A percentile compares a stretch with the other conserved stretches of the same genome.
Conservation (phyloP, 768 basidiomycete species). For the Lentinula sp. region DNA sequence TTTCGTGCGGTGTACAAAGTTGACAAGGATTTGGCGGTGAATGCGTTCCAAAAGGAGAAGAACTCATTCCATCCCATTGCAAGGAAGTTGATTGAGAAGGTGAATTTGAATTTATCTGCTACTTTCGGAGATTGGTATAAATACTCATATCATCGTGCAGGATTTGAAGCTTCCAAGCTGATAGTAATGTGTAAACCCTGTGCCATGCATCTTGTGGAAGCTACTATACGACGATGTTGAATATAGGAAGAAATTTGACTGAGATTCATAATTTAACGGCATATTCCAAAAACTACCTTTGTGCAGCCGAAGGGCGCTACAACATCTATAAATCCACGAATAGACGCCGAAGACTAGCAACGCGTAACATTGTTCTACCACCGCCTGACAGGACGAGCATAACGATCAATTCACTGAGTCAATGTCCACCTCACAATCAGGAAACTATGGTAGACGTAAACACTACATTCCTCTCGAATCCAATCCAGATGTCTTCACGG, state of each 20-base stretch:
- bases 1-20: constrained; percentile 52
- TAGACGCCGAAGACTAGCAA: too few relatives aligned
- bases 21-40: constrained; percentile 44
- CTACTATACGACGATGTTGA: too few relatives aligned
- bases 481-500: constrained; percentile 29
- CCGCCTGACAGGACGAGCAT: too few relatives aligned
- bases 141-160: background rate
- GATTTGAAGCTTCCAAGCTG: background rate
- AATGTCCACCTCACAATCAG: constrained; percentile 1
- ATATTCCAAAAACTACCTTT: too few relatives aligned
- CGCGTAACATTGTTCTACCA: too few relatives aligned
- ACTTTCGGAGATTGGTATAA: background rate
- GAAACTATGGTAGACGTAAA: constrained; percentile 12
- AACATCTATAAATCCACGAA: too few relatives aligned
- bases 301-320: too few relatives aligned
- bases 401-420: too few relatives aligned
- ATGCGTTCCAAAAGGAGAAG: constrained; percentile 41
- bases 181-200: background rate
- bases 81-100: constrained; percentile 70
- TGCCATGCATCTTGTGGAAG: too few relatives aligned
- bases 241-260: too few relatives aligned
- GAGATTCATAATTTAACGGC: too few relatives aligned
- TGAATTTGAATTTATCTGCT: constrained; percentile 14
- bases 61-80: constrained; percentile 73
- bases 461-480: constrained; percentile 30